Conservation (phyloP, 2,329 filamentous ascomycete genomes). For the Neopestalotiopsis sp. region DNA sequence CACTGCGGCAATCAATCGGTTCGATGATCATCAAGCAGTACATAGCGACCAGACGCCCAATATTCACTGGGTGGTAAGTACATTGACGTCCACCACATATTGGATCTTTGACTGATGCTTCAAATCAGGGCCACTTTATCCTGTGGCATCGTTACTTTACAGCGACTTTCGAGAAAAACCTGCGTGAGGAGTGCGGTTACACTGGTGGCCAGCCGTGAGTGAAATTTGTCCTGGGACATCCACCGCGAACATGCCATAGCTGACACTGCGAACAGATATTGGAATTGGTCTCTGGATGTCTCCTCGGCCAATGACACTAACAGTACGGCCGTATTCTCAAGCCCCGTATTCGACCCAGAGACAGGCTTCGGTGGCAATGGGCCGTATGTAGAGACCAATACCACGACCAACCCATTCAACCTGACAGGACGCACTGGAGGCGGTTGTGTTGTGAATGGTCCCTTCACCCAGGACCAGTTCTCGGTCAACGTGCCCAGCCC, state of each 20-base stretch:
- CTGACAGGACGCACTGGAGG: constrained; percentile 14
- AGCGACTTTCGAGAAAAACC: constrained; percentile 36
- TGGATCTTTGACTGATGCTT: background rate
- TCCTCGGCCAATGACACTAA: background rate
- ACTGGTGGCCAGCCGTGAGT: constrained; percentile 16
- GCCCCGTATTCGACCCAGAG: constrained; percentile 3
- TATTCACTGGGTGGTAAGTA: constrained; percentile 17
- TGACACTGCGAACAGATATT: background rate
- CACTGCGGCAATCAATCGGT: constrained; percentile 12
- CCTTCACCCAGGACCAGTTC: constrained; percentile 26
- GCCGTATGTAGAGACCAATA: background rate
- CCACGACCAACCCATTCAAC: constrained; percentile 10
- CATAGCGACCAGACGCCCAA: constrained; percentile 14
- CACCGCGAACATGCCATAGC: background rate
- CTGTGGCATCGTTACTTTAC: constrained; percentile 36
- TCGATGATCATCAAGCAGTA: constrained; percentile 17
- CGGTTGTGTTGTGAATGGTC: constrained; percentile 4
- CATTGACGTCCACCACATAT: too few species aligned
- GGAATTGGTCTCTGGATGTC: constrained; percentile 17
- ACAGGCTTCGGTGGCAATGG: constrained; percentile 15
- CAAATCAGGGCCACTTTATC: background rate
- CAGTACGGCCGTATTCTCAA: background rate
- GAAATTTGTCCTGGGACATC: background rate
- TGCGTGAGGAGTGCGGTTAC: constrained; percentile 29
- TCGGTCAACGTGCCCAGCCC: constrained; percentile 11